Evolutionary conservation across 257 asterid genomes (phyloP), one percentile per base, ranked within the genome.

Genomic region (Scutellaria galericulata): DNA sequence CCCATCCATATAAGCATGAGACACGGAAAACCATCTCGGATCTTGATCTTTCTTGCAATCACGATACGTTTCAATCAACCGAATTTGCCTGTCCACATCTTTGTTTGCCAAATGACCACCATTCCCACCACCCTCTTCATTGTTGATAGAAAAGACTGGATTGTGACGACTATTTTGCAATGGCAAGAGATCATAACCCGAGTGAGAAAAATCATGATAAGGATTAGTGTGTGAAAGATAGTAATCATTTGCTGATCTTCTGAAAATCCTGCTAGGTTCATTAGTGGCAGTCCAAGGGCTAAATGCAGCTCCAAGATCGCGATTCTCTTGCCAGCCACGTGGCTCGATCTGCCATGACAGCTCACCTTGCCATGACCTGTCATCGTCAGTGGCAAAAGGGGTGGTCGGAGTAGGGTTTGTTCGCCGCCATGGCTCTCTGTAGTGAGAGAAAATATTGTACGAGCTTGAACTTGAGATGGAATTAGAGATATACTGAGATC

Each of bases 281-380:
- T 72, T 69, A 52, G 86, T 35, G 10, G 80, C 72, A 5, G 84
- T 42, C 88, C 92, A 86, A 0, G 96, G 97, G 20, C 90, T 89
- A 7, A 87, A 62, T 1, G 87, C 96, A 1, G 85, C 87, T 24
- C 97, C 91, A 7, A 89, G 84, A 31, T 75, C 75, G 1, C 71
- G 85, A 8, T 79, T 83, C 5, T 91, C 95, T 1, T 64, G 82
- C 93, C 91, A 85, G 0, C 89, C 90, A 0, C 84, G 72, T 2
- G 91, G 89, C 75, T 85, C 84, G 31, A 88, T 68, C 69, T 87
- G 92, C 97, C 97, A 91, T 1, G 95, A 91, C 0, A 91, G 86
- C 81, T 80, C 90, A 1, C 83, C 83, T 46, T 83, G 86, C 97
- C 97, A 91, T 5, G 91, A 85, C 77, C 75, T 55, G 81, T 87